Evolutionary conservation across 139 green algal species (phyloP), one percentile per base, ranked within the genome.

Genomic region (Micractinium conductrix): DNA sequence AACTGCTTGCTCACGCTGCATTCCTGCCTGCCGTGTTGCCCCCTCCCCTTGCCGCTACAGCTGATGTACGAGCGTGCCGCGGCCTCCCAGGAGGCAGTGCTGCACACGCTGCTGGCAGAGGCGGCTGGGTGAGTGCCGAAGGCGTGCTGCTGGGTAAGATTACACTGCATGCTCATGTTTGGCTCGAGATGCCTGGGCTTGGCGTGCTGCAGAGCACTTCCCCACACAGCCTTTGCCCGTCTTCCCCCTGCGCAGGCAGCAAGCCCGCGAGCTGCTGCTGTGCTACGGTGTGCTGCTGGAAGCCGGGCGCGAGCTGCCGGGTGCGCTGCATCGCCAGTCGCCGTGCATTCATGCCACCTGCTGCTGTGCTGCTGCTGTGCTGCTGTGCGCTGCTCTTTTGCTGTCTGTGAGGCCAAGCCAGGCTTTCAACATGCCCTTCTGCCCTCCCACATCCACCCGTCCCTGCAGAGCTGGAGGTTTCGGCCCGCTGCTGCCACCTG

Each of bases 221-320:
- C 55, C 26, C 5, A 65, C 21, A 30, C 16, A n/a, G 55, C 30
- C 5, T 30, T 65, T 68, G 14, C 60, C 8, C 24, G 24, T 68
- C n/a, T 28, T 33, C 63, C n/a, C 40, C 21, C 21, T 4, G 0
- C 50, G 50, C 74, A 53, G 74, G 26, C 74, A 81, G 74, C 74
- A 50, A 35, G 30, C 44, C 14, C 50, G 50, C n/a, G 48, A 81
- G 74, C 74, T 81, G 50, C 50, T 81, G 48, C 24, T 81, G 19
- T 81, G 74, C 74, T 81, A 81, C 74, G 69, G 74, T 50, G 50
- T 44, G 74, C 50, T 81, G 19, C 50, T 68, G 48, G 33, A 37
- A 35, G 74, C 74, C 1, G 74, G 50, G 24, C 30, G 50, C 12
- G 0, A 19, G 33, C 48, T 81, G 6, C 24, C 40, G 33, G 24